Percentiles rank a stretch among this genome's conserved stretches.
These are phyloP conservation scores for Biancaea sappan DNA, from an alignment of 306 rosid species.

Conservation along the genomic window DNA sequence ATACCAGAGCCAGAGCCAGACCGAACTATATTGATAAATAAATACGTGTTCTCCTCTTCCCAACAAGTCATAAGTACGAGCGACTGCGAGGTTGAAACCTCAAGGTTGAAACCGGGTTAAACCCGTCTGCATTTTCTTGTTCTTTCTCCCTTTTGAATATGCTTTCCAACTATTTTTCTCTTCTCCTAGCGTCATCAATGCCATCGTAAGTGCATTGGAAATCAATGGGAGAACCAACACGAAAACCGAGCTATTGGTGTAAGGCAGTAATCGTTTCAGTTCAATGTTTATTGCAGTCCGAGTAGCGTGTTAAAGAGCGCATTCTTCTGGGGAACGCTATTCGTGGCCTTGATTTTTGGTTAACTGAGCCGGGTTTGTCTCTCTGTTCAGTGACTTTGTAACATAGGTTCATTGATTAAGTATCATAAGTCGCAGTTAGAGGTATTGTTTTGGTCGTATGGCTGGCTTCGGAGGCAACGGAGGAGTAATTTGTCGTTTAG, in stretches of 20 bases:
- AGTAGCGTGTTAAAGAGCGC: slow-evolving; percentile 37
- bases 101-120: background rate
- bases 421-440: background rate
- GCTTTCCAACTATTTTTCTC: slow-evolving; percentile 3
- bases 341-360: slow-evolving; percentile 35
- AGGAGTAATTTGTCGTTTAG: slow-evolving; percentile 24
- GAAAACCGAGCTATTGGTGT: slow-evolving; percentile 34
- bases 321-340: slow-evolving; percentile 34
- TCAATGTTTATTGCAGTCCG: slow-evolving; percentile 35
- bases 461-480: slow-evolving; percentile 31
- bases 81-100: too few relatives aligned
- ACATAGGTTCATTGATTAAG: slow-evolving; percentile 22
- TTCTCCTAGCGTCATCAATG: slow-evolving; percentile 47
- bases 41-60: slow-evolving; percentile 30
- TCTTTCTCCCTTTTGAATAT: background rate
- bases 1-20: background rate
- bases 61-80: slow-evolving; percentile 9
- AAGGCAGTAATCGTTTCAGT: slow-evolving; percentile 24
- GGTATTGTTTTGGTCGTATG: slow-evolving; percentile 19
- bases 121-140: background rate
- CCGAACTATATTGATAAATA: slow-evolving; percentile 13
- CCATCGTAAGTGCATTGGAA: slow-evolving; percentile 40
- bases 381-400: slow-evolving; percentile 13
- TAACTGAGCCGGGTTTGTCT: background rate
- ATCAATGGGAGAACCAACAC: slow-evolving; percentile 33